Base-by-base conservation (phyloP, 768 basidiomycete genomes). In the Russula compacta region DNA sequence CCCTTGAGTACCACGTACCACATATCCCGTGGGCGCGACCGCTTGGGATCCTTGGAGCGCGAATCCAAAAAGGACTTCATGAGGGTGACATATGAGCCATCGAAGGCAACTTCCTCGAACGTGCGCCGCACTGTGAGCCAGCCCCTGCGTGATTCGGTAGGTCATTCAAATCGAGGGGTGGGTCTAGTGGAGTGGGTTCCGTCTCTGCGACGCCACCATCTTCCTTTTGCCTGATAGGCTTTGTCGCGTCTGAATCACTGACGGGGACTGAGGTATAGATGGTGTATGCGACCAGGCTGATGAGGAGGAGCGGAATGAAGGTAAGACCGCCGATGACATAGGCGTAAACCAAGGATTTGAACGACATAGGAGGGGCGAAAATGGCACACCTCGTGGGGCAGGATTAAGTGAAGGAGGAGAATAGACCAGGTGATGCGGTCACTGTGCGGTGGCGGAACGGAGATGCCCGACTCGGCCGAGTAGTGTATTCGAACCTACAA, bases 1-100 rank as follows among this genome's bases (percentile, higher is more conserved):
- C 89, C 91, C 78, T 98, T 98, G 71, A 98, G 79, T 7, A 87
- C 92, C 56, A 87, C 89, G 71, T 86, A 97, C 85, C 90, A 97
- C 81, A 82, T 86, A 71, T 97, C 95, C 74, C 92, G 92, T 15
- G 93, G 92, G 53, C 89, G 80, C 14, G 87, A 84, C 44, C 82
- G 79, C 69, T 87, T 89, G 8, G 92, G 88, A 73, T 93, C 90
- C 70, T 89, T 88, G 53, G 89, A 90, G 59, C 89, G 80, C 17
- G 89, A 77, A 67, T 92, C 90, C 61, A 92, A 75, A 69, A 91
- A 88, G 14, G 87, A 86, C 58, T 83, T 83, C 68, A 93, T 83
- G 63, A 91, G 74, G n/a, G 80, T 84, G 57, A 91, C 87, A 69
- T 93, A 92, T 47, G 86, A 81, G 10, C 81, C 79, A 64, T 91